phyloP scores from a whole-genome alignment of 2,329 filamentous ascomycete genomes.

The Purpureocillium takamizusanense region DNA sequence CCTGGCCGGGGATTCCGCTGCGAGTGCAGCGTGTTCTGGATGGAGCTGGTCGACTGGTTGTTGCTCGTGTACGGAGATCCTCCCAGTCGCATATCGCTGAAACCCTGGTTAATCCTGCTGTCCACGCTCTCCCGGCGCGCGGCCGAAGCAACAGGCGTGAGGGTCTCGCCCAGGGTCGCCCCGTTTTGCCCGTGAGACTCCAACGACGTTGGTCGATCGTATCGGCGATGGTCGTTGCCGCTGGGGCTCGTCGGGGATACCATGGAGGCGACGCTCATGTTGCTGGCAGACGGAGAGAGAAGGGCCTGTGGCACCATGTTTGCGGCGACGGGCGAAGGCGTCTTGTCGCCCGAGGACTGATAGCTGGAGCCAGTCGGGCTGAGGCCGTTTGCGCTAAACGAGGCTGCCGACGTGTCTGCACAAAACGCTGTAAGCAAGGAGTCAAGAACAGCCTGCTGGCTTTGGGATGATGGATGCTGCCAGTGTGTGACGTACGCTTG shows the following conservation, averaged over 20 bases:
- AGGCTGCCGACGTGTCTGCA: conserved; percentile 29
- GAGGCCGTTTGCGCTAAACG: conserved; percentile 26
- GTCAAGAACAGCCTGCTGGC: conserved; percentile 1
- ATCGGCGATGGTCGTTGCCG: conserved; percentile 32
- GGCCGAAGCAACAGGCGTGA: conserved; percentile 35
- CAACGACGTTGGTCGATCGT: conserved; percentile 29
- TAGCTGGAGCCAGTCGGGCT: conserved; percentile 37
- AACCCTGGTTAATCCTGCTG: conserved; percentile 65
- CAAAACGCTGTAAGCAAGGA: conserved; percentile 1
- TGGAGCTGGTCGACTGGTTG: conserved; percentile 67
- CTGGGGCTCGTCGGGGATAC: conserved; percentile 49
- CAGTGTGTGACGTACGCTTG: conserved; percentile 25
- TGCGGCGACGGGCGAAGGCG: conserved; percentile 48
- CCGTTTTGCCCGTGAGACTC: conserved; percentile 20
- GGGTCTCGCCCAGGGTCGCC: conserved; percentile 23
- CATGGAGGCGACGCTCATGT: conserved; percentile 60
- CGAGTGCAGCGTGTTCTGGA: conserved; percentile 61
- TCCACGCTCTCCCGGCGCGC: conserved; percentile 67
- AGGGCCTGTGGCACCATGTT: conserved; percentile 43
- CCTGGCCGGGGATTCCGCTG: conserved; percentile 51
- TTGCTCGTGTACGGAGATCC: conserved; percentile 64
- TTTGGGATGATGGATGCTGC: conserved; percentile 1
- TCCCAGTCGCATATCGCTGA: conserved; percentile 60
- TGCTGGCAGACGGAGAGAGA: conserved; percentile 45
- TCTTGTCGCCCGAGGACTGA: conserved; percentile 48